Conservation (phyloP, 225 moss, liverwort and hornwort species). For the Thuidium tamariscinum region DNA sequence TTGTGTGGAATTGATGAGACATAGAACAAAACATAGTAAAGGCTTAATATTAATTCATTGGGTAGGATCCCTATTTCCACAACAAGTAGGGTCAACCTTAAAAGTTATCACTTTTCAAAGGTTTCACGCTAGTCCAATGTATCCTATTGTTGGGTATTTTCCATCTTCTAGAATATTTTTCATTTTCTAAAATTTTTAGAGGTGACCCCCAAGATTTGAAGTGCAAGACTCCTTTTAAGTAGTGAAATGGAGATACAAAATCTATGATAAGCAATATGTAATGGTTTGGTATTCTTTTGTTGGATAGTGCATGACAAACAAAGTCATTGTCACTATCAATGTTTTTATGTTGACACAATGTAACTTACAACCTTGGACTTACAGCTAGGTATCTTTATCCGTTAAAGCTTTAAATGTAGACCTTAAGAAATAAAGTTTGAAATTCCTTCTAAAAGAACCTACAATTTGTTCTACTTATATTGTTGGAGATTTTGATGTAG, state of each 20-base stretch:
- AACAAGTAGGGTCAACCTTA: background rate
- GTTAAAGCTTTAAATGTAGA: rapidly evolving
- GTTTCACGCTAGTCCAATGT: rapidly evolving
- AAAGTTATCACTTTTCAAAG: background rate
- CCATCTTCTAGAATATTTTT: too few species aligned
- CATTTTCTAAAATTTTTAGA: background rate
- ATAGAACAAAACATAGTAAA: background rate
- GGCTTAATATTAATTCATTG: background rate
- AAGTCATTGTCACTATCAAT: background rate
- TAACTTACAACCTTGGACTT: too few species aligned
- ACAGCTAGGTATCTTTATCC: background rate
- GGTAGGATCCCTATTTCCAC: background rate
- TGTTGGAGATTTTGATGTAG: too few species aligned
- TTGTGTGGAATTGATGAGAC: background rate
- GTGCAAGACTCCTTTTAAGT: rapidly evolving
- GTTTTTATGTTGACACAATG: background rate
- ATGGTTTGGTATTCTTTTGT: background rate
- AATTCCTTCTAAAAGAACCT: background rate
- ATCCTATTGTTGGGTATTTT: background rate
- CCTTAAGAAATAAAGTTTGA: background rate
- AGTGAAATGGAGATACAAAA: background rate
- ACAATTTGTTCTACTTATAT: background rate
- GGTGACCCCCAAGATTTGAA: background rate
- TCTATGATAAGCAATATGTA: background rate
- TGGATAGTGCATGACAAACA: background rate